Base-by-base conservation (phyloP, 164 flowering plant genomes). In the Amborella trichopoda region DNA sequence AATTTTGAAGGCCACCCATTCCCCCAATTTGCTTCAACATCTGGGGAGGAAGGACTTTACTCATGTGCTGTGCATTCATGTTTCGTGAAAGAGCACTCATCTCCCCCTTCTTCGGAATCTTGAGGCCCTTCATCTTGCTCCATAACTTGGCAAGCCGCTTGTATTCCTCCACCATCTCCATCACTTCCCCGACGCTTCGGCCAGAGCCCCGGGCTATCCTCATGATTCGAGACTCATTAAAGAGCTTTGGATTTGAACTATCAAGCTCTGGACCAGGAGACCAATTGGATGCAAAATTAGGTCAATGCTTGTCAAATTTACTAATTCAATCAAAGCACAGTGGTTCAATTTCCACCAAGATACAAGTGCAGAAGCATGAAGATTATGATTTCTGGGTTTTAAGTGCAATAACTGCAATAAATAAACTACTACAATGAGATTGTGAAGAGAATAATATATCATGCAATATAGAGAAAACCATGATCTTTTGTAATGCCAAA, bases 11-110 rank as follows among this genome's bases (percentile, higher is more conserved):
- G 33, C 91, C 99, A 45, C 86, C 89, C 95, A 81, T 80, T 26
- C 99, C 95, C 9, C 99, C 99, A 28, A 93, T 80, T 66, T 93
- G 99, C 66, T 80, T 91, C 53, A 93, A 70, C 91, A 93, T 85
- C 44, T 75, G 74, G 12, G 91, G 96, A 5, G 96, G 96, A 49
- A 93, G 89, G 50, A 79, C 91, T 67, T 81, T 84, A 67, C 95
- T 77, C 96, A 93, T 84, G 52, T 82, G 86, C 46, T 84, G 94
- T 24, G 96, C 96, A 64, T 88, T 93, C 95, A 87, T 82, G 43
- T 87, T 93, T 22, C 88, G 62, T 4, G 99, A 80, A 34, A 80
- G 49, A 12, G 94, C 77, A 58, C 94, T 93, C 96, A 93, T 93
- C 5, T 81, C 91, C 28, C 99, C 96, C 68, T 78, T 84, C 78